A percentile compares a stretch with the other conserved stretches of the same genome.
Conservation (phyloP, 2,329 filamentous ascomycete genomes). For the Pseudogymnoascus sp. region DNA sequence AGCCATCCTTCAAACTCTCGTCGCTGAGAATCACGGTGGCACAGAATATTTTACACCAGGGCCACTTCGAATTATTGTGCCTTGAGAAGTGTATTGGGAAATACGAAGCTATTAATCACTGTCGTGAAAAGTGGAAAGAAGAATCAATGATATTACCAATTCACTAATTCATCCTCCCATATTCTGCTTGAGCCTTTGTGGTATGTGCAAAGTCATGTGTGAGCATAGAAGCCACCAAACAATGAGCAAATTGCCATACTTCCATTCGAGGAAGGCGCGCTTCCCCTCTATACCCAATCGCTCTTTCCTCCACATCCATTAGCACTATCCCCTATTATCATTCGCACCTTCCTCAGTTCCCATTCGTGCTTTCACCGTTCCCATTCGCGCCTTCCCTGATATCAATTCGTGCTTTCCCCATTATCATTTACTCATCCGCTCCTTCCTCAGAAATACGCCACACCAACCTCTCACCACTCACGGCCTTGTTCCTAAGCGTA, state of each 20-base stretch:
- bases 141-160: neutral
- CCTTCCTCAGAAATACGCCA: conserved; percentile 17
- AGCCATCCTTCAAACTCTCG: neutral
- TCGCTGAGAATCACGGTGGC: neutral
- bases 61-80: neutral
- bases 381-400: neutral
- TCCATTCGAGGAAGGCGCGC: neutral
- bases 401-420: neutral
- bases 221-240: neutral
- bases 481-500: conserved; percentile 35
- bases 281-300: neutral
- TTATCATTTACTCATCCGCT: neutral
- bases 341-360: too few species aligned
- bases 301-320: neutral
- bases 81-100: neutral
- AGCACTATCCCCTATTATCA: too few species aligned
- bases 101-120: neutral
- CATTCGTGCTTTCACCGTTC: neutral
- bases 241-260: neutral
- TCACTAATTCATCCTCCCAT: neutral
- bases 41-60: neutral
- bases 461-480: conserved; percentile 38
- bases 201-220: neutral
- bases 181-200: neutral
- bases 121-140: neutral